Base-by-base conservation (phyloP, 2,329 filamentous ascomycete genomes). In the Botrytis aclada region DNA sequence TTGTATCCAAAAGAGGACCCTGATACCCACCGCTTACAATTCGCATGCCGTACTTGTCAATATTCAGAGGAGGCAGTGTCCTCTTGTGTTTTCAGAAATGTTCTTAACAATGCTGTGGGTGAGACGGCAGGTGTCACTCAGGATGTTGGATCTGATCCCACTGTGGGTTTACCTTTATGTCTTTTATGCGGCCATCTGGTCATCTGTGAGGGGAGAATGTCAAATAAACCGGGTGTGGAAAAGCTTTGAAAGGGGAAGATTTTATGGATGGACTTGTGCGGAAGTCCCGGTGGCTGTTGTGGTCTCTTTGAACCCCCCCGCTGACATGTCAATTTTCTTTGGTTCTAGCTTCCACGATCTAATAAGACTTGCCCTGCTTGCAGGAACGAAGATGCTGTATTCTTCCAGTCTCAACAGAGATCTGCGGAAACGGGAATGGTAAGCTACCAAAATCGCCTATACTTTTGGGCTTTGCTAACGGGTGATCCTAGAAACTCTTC, bases 361-460 rank as follows among this genome's bases (percentile, higher is more conserved):
- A 93, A 94, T 82, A 94, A 93, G 84, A 88, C 88, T 74, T 99
- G 96, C 84, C 94, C 94, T 70, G 88, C 86, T 78, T 99, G 97
- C 86, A 88, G 88, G 77, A 92, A 96, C 82, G 89, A 90, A 78
- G 95, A 98, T 84, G 94, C 95, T 63, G 97, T 99, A 74, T 99
- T 97, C 85, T 99, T 99, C 86, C 96, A 99, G 85, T 98, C 95
- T 75, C 96, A 99, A 82, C 95, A 98, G 85, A 92, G 96, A 83
- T 97, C 92, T 78, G 93, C 94, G 66, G 95, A 98, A 83, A 99
- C 96, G 62, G 96, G 96, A 85, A 99, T 99, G 96, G 96, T 98
- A 84, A 87, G 92, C 80, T 70, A 74, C 25, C 72, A 29, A 29
- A 54, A 10, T 25, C 69, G 64, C 37, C 63, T 8, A 16, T 69